Evolutionary conservation across 169 alveolate species (phyloP).

Genomic region (Plasmodium malariae): DNA sequence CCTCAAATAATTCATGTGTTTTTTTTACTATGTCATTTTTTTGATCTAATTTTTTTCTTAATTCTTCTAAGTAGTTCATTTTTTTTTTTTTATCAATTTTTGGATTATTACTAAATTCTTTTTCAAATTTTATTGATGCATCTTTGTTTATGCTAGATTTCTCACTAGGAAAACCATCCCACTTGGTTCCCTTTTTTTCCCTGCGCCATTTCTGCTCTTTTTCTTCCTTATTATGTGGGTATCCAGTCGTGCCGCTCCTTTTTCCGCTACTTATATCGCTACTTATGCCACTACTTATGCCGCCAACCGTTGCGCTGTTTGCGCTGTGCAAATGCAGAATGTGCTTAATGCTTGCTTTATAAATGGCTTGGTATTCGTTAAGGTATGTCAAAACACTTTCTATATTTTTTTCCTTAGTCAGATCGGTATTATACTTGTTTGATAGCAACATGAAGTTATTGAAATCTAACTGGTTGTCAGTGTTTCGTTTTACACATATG

Average conservation of each 20-base stretch:
- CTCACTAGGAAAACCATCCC: not conserved
- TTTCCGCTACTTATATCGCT: not conserved
- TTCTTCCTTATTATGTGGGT: not conserved
- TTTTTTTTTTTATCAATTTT: not conserved
- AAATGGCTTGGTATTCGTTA: slow-evolving; percentile 10
- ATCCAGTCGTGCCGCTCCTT: no score
- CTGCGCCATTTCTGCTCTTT: not conserved
- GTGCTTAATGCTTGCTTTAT: not conserved
- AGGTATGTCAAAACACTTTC: slow-evolving; percentile 28
- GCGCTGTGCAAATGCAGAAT: not conserved
- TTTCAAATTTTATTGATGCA: not conserved
- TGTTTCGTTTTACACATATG: not conserved
- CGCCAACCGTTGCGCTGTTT: not conserved
- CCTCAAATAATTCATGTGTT: slow-evolving; percentile 30
- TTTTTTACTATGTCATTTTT: slow-evolving; percentile 34
- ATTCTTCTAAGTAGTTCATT: not conserved
- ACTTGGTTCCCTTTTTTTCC: not conserved
- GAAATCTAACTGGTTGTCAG: slow-evolving; percentile 57
- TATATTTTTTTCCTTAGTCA: slow-evolving; percentile 38
- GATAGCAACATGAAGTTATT: slow-evolving; percentile 73
- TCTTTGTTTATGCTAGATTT: not conserved
- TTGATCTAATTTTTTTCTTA: slow-evolving; percentile 36
- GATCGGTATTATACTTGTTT: slow-evolving; percentile 54
- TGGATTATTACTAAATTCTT: no score
- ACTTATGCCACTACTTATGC: not conserved